Conservation (phyloP, 306 rosid genomes). For the Pterocarpus macrocarpus region DNA sequence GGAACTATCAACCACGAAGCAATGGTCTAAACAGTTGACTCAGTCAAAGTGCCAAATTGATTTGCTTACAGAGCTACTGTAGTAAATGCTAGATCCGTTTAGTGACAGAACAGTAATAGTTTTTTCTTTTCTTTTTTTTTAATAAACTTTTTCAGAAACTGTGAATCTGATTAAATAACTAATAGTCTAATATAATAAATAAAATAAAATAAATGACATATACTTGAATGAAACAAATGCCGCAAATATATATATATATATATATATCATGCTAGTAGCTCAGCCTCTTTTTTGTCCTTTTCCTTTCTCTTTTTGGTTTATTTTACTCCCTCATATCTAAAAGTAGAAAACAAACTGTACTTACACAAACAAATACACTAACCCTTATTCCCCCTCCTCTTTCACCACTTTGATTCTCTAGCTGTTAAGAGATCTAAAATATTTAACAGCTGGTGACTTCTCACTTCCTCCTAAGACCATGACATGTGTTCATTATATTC, state of each 20-base stretch:
- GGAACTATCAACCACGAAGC: conserved; percentile 22
- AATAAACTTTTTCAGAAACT: conserved; percentile 17
- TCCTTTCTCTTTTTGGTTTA: not conserved
- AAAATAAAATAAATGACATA: not conserved
- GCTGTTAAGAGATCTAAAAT: conserved; percentile 72
- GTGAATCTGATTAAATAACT: conserved; percentile 1
- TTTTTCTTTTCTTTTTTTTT: not conserved
- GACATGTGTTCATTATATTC: conserved; percentile 37
- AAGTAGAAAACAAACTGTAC: conserved; percentile 40
- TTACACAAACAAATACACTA: conserved; percentile 32
- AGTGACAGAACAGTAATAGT: conserved; percentile 17
- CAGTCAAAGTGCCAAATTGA: conserved; percentile 43
- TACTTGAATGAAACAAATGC: conserved; percentile 3
- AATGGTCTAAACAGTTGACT: conserved; percentile 19
- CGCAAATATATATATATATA: not conserved
- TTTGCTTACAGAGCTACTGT: conserved; percentile 32
- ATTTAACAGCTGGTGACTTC: conserved; percentile 63
- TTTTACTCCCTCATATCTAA: conserved; percentile 19
- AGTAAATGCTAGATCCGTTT: conserved; percentile 16
- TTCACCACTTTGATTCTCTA: conserved; percentile 30
- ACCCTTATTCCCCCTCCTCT: conserved; percentile 30
- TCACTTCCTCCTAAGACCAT: conserved; percentile 43
- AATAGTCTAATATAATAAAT: not conserved
- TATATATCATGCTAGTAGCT: conserved; percentile 26
- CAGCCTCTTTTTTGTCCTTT: not conserved